A percentile compares a stretch with the other conserved stretches of the same genome.
phyloP scores from a whole-genome alignment of 2,329 filamentous ascomycete genomes.

The Phialemonium atrogriseum region DNA sequence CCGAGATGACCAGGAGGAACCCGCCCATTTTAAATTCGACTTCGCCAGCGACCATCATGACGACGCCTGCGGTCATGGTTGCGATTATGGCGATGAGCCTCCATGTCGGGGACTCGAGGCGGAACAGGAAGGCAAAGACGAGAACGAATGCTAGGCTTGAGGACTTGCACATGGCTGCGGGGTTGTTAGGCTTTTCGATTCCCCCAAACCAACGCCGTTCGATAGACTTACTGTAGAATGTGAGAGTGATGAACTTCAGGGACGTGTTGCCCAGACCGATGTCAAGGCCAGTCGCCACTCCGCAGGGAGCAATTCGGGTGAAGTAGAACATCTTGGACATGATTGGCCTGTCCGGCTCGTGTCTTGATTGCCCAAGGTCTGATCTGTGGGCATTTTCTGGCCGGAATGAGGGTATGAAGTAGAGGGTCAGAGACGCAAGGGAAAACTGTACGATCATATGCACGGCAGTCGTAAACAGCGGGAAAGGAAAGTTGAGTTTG shows the following conservation, averaged over 20 bases:
- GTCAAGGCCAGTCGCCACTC: conserved; percentile 85
- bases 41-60: conserved; percentile 98
- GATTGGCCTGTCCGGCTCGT: conserved; percentile 50
- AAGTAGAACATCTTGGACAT: conserved; percentile 91
- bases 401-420: conserved; percentile 72
- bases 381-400: conserved; percentile 46
- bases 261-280: conserved; percentile 95
- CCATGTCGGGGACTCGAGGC: conserved; percentile 79
- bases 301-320: conserved; percentile 85
- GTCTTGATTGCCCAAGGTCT: conserved; percentile 40
- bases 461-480: conserved; percentile 86
- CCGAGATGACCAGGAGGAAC: conserved; percentile 86
- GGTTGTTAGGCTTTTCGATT: conserved; percentile 18
- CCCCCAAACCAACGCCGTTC: too few relatives aligned
- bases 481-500: conserved; percentile 84
- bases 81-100: conserved; percentile 80
- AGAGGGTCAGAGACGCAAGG: conserved; percentile 70
- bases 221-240: conserved; percentile 79
- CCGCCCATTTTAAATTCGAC: conserved; percentile 80
- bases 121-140: conserved; percentile 88
- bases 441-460: conserved; percentile 95
- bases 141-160: conserved; percentile 93
- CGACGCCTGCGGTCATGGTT: conserved; percentile 84
- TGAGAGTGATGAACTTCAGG: conserved; percentile 90
- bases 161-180: conserved; percentile 89